Evolutionary conservation across 768 basidiomycete genomes (phyloP).

Genomic region (Rhodotorula taiwanensis): DNA sequence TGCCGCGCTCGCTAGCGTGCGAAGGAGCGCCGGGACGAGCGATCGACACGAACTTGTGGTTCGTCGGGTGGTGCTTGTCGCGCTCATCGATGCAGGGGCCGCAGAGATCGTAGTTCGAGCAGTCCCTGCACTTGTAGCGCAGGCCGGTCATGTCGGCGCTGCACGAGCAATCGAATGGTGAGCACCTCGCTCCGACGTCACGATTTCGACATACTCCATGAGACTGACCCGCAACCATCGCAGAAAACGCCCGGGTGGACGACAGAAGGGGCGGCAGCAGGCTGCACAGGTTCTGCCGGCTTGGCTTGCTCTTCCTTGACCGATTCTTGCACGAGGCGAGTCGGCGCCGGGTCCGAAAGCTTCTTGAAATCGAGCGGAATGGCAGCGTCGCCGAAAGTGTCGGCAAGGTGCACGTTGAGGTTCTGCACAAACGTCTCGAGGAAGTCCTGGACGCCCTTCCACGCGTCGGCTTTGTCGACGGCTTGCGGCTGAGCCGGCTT

Average conservation of each 20-base stretch:
- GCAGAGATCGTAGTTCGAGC: constrained; percentile 33
- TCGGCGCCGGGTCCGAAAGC: neutral
- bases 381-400: constrained; percentile 33
- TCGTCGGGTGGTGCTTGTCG: constrained; percentile 11
- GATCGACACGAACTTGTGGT: constrained; percentile 23
- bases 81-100: constrained; percentile 22
- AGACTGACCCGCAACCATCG: constrained; percentile 16
- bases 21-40: constrained; percentile 1
- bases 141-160: constrained; percentile 54
- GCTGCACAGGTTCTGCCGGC: no score
- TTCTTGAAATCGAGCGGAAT: constrained; percentile 7
- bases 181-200: no score
- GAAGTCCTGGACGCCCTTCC: constrained; percentile 7
- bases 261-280: no score
- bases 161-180: neutral
- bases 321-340: no score
- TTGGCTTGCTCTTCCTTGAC: neutral
- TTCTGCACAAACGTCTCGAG: constrained; percentile 27
- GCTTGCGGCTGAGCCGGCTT: no score
- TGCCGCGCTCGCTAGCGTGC: neutral
- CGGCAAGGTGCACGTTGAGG: constrained; percentile 32
- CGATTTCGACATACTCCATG: no score
- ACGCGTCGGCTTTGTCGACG: constrained; percentile 13
- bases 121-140: constrained; percentile 61
- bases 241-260: constrained; percentile 25